Percentiles rank a stretch among this genome's conserved stretches.
These are phyloP conservation scores for Pseudogymnoascus sp. DNA, from an alignment of 2,329 filamentous ascomycete species.

Conservation along the genomic window DNA sequence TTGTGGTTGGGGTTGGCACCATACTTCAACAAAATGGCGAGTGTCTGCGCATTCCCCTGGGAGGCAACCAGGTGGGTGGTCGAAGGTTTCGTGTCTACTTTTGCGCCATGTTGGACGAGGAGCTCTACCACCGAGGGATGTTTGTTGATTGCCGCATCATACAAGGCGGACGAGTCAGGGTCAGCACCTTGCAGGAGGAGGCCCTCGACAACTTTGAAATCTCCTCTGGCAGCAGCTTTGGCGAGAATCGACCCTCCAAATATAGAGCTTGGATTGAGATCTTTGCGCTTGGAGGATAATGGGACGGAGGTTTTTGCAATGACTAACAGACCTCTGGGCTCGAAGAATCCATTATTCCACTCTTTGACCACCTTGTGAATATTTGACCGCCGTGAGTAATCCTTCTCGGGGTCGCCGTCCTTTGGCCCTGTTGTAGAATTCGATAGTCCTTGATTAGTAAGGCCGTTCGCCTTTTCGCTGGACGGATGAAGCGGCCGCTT, in stretches of 20 bases:
- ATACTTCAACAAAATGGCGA: neutral
- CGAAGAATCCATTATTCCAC: neutral
- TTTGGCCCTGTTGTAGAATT: neutral
- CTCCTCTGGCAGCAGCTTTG: slow-evolving; percentile 9
- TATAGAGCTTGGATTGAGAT: slow-evolving; percentile 15
- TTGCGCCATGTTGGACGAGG: slow-evolving; percentile 14
- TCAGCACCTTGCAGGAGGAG: neutral
- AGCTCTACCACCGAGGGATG: slow-evolving; percentile 11
- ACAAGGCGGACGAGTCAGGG: slow-evolving; percentile 15
- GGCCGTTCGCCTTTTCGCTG: neutral
- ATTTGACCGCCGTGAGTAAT: neutral
- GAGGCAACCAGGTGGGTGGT: slow-evolving; percentile 11
- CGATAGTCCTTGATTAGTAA: neutral
- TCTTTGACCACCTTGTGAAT: neutral
- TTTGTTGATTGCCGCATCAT: slow-evolving; percentile 8
- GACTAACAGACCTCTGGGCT: neutral
- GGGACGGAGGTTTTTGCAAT: neutral
- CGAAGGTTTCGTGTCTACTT: slow-evolving; percentile 12
- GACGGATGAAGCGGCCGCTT: neutral
- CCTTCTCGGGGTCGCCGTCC: neutral
- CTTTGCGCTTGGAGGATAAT: neutral
- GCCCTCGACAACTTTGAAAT: slow-evolving; percentile 9
- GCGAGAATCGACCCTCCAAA: slow-evolving; percentile 12
- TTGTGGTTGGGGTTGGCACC: neutral
- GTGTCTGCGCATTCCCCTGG: slow-evolving; percentile 11